Evolutionary conservation across 176 grass and related monocot species (phyloP).

Genomic region (Triticum aestivum): DNA sequence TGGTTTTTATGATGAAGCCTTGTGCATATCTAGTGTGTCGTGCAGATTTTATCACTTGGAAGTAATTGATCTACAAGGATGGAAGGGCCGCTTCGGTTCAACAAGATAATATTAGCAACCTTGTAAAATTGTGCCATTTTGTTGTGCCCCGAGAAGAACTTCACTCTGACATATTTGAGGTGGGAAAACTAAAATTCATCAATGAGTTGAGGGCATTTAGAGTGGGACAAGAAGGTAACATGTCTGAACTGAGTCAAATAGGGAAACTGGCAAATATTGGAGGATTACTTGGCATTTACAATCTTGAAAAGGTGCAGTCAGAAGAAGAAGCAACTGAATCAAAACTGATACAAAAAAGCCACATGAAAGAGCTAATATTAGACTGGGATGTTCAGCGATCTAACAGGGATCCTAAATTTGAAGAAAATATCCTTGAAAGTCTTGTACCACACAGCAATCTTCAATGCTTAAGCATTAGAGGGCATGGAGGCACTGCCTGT

Average conservation of each 20-base stretch:
- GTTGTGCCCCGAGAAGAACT: accelerated
- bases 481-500: background rate
- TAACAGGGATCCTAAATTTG: background rate
- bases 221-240: background rate
- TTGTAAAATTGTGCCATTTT: background rate
- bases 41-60: background rate
- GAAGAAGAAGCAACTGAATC: background rate
- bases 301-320: background rate
- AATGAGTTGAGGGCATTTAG: background rate
- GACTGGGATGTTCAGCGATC: background rate
- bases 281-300: background rate
- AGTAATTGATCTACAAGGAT: background rate
- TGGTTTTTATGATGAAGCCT: too few species aligned
- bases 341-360: background rate
- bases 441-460: background rate
- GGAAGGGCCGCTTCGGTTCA: background rate
- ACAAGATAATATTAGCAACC: background rate
- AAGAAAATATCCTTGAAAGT: background rate
- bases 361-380: background rate
- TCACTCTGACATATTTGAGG: background rate
- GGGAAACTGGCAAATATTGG: background rate
- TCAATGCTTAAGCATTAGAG: background rate
- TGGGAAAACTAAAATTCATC: background rate
- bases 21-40: background rate
- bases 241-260: background rate